phyloP scores from a whole-genome alignment of 225 moss, liverwort and hornwort genomes.

The Climacium dendroides region DNA sequence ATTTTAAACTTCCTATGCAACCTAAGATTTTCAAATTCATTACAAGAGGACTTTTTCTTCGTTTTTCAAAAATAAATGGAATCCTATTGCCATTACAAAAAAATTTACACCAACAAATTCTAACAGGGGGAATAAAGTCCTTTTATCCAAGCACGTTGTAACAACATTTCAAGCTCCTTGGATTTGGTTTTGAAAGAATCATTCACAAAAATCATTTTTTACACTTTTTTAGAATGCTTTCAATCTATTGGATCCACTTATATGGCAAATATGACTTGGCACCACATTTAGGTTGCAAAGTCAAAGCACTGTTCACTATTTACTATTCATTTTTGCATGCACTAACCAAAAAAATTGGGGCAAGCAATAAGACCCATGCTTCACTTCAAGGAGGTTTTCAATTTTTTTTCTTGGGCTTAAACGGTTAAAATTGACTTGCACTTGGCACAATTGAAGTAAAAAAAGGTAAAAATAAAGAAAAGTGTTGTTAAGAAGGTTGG shows the following conservation, averaged over 20 bases:
- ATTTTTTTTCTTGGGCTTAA: fast-evolving
- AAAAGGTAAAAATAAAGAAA: background rate
- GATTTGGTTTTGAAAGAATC: fast-evolving
- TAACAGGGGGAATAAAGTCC: background rate
- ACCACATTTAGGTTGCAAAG: fast-evolving
- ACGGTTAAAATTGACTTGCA: background rate
- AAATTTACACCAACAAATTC: background rate
- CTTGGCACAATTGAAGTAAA: fast-evolving
- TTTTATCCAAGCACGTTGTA: background rate
- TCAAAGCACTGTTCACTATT: background rate
- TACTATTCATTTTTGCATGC: fast-evolving
- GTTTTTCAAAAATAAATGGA: too few species aligned
- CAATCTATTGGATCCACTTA: fast-evolving
- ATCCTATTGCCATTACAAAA: too few species aligned
- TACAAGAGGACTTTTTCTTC: too few species aligned
- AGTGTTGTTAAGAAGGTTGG: fast-evolving
- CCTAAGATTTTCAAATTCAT: too few species aligned
- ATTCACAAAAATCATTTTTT: background rate
- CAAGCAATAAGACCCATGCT: background rate
- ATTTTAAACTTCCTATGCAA: too few species aligned
- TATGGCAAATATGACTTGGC: background rate
- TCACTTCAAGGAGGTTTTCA: fast-evolving
- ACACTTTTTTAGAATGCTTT: too few species aligned
- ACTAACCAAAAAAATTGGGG: fast-evolving
- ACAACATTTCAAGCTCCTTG: fast-evolving